Evolutionary conservation across 306 rosid genomes (phyloP), one percentile per base, ranked within the genome.

Genomic region (Corylus avellana): DNA sequence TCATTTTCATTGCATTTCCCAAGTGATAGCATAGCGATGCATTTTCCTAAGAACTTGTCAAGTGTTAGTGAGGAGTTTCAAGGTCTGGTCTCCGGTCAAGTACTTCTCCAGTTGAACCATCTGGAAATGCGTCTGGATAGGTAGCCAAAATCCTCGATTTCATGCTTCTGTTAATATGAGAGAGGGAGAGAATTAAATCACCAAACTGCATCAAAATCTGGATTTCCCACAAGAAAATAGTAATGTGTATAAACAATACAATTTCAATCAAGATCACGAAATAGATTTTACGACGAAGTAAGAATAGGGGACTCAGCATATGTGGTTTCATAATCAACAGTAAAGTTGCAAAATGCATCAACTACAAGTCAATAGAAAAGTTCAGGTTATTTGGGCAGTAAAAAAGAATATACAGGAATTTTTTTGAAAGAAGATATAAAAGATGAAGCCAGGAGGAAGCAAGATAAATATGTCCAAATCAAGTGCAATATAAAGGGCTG

Each of bases 61-160:
- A 49, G 51, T 0, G 50, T 88, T 77, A 91, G 78, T 79, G 85
- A 0, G 99, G 98, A 82, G 86, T 71, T 88, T 95, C 99, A 39
- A 95, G 94, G 85, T 93, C 99, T 12, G 97, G 97, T 75, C 99
- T 90, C 79, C 85, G 85, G 80, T 95, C 98, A 35, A 88, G 77
- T 37, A 75, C 86, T 84, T 85, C 89, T 58, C 68, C 69, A 71
- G 37, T 80, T 6, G 90, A 88, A 59, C 87, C 91, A 64, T 83
- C 91, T 29, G 92, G 89, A 85, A 93, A 93, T 22, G 96, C 99
- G 62, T 93, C 97, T 2, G 98, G 99, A 80, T 91, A 93, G 25
- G 90, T 85, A 13, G 92, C 86, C 77, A 84, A 79, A 77, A 95
- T 81, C 86, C 87, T 92, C 5, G 93, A 91, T 86, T 91, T 92